A percentile compares a stretch with the other conserved stretches of the same genome.
These are phyloP conservation scores for Claviceps maximensis DNA, from an alignment of 2,329 filamentous ascomycete species.

Conservation along the genomic window DNA sequence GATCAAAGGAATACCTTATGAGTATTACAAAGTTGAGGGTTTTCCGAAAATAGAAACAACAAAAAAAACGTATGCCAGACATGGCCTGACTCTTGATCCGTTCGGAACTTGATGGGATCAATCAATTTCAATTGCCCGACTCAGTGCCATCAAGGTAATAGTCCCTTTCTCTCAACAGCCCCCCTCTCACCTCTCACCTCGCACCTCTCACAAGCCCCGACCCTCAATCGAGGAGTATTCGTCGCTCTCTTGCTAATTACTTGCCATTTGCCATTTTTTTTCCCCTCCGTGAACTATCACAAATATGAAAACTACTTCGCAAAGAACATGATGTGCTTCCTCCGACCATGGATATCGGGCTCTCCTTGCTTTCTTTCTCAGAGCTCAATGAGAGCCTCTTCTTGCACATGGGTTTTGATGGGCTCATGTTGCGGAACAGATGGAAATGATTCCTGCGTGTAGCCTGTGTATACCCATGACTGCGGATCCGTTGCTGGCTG, in stretches of 20 bases:
- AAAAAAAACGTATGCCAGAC: no score
- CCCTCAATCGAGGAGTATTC: no score
- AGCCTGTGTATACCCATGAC: slow-evolving; percentile 34
- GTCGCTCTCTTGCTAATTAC: neutral
- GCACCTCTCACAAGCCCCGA: no score
- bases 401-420: slow-evolving; percentile 38
- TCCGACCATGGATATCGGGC: neutral
- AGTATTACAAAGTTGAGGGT: no score
- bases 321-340: neutral
- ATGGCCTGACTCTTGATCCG: neutral
- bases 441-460: slow-evolving; percentile 51
- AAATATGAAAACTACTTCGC: no score
- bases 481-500: slow-evolving; percentile 24
- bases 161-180: neutral
- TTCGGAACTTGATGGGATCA: neutral
- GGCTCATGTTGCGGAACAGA: slow-evolving; percentile 37
- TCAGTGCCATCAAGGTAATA: neutral
- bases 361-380: slow-evolving; percentile 20
- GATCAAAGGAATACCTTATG: neutral
- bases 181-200: no score
- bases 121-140: neutral
- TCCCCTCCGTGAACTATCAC: no score
- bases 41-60: no score
- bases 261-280: neutral
- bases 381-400: slow-evolving; percentile 72